Percentiles rank a stretch among this genome's conserved stretches.
These are phyloP conservation scores for Bipolaris victoriae DNA, from an alignment of 2,329 filamentous ascomycete species.

Conservation along the genomic window DNA sequence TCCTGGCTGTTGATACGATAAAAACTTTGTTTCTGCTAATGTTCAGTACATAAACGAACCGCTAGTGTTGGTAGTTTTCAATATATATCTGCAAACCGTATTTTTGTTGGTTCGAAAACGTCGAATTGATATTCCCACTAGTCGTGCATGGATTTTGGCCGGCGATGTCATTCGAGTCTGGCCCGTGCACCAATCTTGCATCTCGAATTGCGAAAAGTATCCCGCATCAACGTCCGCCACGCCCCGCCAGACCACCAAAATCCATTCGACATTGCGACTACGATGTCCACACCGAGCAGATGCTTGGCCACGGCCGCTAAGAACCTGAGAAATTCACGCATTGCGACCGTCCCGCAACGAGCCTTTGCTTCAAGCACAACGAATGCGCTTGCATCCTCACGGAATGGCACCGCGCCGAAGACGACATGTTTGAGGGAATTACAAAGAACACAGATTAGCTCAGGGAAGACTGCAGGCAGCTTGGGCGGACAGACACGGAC, in stretches of 20 bases:
- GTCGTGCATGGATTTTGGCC: neutral
- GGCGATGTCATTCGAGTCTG: conserved; percentile 15
- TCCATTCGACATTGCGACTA: conserved; percentile 13
- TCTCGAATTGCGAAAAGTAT: conserved; percentile 21
- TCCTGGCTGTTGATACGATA: too few relatives aligned
- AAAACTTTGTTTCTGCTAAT: too few relatives aligned
- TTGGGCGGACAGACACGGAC: conserved; percentile 22
- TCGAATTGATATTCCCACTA: neutral
- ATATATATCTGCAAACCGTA: neutral
- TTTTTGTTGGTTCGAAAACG: neutral
- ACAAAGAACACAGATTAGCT: conserved; percentile 5
- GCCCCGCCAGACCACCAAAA: conserved; percentile 10
- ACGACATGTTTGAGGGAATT: conserved; percentile 24
- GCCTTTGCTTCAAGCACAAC: conserved; percentile 33
- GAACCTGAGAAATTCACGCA: conserved; percentile 16
- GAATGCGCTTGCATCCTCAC: conserved; percentile 18
- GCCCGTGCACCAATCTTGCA: conserved; percentile 17
- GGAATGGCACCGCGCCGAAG: conserved; percentile 12
- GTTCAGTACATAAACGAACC: too few relatives aligned
- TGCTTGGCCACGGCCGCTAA: conserved; percentile 29
- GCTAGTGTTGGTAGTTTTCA: too few relatives aligned
- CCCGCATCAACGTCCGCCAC: conserved; percentile 9
- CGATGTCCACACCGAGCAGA: conserved; percentile 39
- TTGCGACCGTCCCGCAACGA: conserved; percentile 30
- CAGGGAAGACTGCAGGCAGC: conserved; percentile 6